A percentile compares a stretch with the other conserved stretches of the same genome.
Conservation (phyloP, 2,329 filamentous ascomycete species). For the Alternaria sp. region DNA sequence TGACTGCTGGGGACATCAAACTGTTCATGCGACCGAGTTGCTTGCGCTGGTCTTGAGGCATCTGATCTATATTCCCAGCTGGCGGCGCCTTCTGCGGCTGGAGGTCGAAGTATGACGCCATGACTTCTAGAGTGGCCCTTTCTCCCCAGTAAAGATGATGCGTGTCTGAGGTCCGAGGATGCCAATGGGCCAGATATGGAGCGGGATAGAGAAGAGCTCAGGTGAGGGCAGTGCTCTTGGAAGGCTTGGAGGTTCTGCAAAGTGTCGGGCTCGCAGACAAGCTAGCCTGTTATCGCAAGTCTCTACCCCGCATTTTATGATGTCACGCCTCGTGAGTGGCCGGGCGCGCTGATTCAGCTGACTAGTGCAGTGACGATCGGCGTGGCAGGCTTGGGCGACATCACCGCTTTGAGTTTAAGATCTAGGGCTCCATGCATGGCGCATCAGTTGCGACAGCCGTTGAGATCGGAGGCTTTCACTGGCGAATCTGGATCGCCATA, state of each 20-base stretch:
- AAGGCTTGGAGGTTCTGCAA: conserved; percentile 3
- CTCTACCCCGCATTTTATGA: conserved; percentile 13
- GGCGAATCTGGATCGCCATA: neutral
- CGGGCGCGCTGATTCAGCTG: neutral
- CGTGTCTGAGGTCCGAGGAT: neutral
- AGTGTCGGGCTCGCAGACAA: neutral
- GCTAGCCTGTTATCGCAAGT: conserved; percentile 8
- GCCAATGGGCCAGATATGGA: conserved; percentile 14
- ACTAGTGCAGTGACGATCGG: conserved; percentile 12
- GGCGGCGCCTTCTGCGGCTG: conserved; percentile 25
- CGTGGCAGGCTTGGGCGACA: conserved; percentile 15
- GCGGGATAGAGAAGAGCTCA: conserved; percentile 3
- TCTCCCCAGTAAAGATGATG: neutral
- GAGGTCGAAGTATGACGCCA: conserved; percentile 47
- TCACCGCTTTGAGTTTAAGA: conserved; percentile 5
- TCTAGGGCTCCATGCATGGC: neutral
- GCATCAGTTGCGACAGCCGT: neutral
- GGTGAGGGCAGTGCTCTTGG: conserved; percentile 19
- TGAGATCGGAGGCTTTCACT: neutral
- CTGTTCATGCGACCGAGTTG: conserved; percentile 22
- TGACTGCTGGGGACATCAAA: conserved; percentile 39
- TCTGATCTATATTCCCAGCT: conserved; percentile 13
- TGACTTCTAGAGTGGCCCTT: conserved; percentile 12
- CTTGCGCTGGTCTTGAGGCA: conserved; percentile 22
- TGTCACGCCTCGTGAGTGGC: conserved; percentile 4